These are phyloP conservation scores for Jimgerdemannia lactiflua DNA, from an alignment of 192 early-diverging fungal genomes.

Conservation along the genomic window DNA sequence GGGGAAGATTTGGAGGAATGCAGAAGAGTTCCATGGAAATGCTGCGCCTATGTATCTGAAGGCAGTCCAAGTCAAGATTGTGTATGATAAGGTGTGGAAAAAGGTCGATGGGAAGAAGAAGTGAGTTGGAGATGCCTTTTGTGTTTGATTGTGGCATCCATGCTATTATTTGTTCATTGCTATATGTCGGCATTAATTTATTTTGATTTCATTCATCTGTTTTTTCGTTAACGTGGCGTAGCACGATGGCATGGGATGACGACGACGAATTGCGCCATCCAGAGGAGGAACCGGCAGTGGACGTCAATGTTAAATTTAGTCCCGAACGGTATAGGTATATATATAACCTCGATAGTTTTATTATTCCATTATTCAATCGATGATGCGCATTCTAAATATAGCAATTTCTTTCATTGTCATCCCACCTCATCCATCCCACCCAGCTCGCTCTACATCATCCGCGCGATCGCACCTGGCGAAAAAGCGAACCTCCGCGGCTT, in stretches of 20 bases:
- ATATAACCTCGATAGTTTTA: too few relatives aligned
- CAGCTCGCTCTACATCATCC: conserved; percentile 15
- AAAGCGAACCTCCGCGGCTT: not conserved
- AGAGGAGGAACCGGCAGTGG: not conserved
- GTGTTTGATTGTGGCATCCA: not conserved
- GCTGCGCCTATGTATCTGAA: conserved; percentile 18
- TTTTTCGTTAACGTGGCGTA: not conserved
- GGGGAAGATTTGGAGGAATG: conserved; percentile 44
- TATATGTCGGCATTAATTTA: not conserved
- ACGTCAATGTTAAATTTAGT: not conserved
- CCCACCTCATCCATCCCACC: not conserved
- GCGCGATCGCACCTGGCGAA: conserved; percentile 3
- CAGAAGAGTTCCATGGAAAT: conserved; percentile 25
- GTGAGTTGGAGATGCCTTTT: not conserved
- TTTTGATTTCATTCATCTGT: not conserved
- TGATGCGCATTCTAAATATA: too few relatives aligned
- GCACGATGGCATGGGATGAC: not conserved
- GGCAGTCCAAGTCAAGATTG: conserved; percentile 3
- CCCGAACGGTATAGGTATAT: not conserved
- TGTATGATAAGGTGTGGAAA: not conserved
- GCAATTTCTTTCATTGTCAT: not conserved
- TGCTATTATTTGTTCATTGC: not conserved
- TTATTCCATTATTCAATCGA: too few relatives aligned
- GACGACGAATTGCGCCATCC: not conserved
- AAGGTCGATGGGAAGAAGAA: not conserved